Base-by-base conservation (phyloP, 805 yeast genomes). In the Vanderwaltozyma verrucispora region DNA sequence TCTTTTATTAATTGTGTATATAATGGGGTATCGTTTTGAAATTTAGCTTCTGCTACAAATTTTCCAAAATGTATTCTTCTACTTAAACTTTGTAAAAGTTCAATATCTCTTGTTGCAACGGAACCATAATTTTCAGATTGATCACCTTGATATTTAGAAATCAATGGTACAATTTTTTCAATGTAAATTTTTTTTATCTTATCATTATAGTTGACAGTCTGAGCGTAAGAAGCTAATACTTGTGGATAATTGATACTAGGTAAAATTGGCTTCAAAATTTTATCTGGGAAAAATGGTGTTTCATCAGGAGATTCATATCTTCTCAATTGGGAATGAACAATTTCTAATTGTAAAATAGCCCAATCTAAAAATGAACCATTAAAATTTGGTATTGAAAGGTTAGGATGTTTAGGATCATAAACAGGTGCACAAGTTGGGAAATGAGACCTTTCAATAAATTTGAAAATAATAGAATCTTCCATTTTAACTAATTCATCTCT, bases 11-110 rank as follows among this genome's bases (percentile, higher is more conserved):
- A 62, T 47, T 69, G 63, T 2, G 74, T 74, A 64, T 78, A 86
- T 35, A 58, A 59, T 35, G 73, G 83, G 26, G 66, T 69, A 43
- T 88, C 92, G 20, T 68, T 64, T 50, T 70, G 77, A 60, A 76
- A 92, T 62, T 92, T 92, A 32, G 95, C 82, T 59, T 92, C 98
- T 5, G 98, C 98, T 9, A 92, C 98, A 67, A 89, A 92, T 62
- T 83, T 84, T 35, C 98, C 98, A 63, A 89, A 92, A 62, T 92
- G 98, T 48, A 92, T 85, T 56, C 98, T 72, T 51, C 98, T 71
- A 8, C 95, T 82, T 32, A 92, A 63, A 5, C 95, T 80, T 60
- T 92, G 96, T 47, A 92, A 68, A 47, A 82, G 75, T 47, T 83
- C 94, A 40, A 89, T 82, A 56, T 92, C 98, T 44, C 85, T 69